These are phyloP conservation scores for Fusarium sp. DNA, from an alignment of 2,329 filamentous ascomycete genomes.

Conservation along the genomic window DNA sequence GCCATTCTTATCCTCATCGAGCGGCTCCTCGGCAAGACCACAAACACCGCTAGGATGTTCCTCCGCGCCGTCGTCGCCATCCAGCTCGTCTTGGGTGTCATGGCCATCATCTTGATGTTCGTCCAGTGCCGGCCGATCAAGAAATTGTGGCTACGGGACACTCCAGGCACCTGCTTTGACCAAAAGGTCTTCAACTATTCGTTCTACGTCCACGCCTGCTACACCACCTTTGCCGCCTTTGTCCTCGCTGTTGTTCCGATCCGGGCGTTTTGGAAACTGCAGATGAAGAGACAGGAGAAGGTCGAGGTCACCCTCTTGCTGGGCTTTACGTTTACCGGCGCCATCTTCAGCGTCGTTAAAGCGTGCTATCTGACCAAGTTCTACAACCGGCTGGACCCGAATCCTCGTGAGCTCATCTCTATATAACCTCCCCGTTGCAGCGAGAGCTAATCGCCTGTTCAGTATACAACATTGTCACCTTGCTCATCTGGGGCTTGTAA, in stretches of 20 bases:
- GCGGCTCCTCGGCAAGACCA: constrained; percentile 13
- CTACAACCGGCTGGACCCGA: constrained; percentile 1
- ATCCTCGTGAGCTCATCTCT: too few relatives aligned
- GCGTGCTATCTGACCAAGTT: constrained; percentile 7
- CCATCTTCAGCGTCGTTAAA: constrained; percentile 17
- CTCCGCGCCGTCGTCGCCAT: constrained; percentile 4
- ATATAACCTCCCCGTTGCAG: too few relatives aligned
- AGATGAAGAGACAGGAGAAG: constrained; percentile 17
- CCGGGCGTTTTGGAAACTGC: constrained; percentile 19
- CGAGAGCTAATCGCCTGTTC: not conserved
- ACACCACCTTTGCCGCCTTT: constrained; percentile 23
- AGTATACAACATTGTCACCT: constrained; percentile 16
- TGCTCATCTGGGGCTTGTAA: constrained; percentile 22
- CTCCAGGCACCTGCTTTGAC: constrained; percentile 1
- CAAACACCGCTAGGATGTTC: not conserved
- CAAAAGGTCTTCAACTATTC: constrained; percentile 19
- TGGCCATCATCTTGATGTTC: constrained; percentile 12
- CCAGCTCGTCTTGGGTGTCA: not conserved
- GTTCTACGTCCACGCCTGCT: constrained; percentile 24
- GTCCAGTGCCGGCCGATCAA: not conserved
- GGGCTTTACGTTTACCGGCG: constrained; percentile 12
- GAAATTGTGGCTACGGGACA: constrained; percentile 2
- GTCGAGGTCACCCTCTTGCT: constrained; percentile 24
- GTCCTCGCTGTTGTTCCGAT: constrained; percentile 15
- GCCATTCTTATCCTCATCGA: constrained; percentile 28